A percentile compares a stretch with the other conserved stretches of the same genome.
Evolutionary conservation across 148 eudicot species (phyloP).

Genomic region (Beta vulgaris): DNA sequence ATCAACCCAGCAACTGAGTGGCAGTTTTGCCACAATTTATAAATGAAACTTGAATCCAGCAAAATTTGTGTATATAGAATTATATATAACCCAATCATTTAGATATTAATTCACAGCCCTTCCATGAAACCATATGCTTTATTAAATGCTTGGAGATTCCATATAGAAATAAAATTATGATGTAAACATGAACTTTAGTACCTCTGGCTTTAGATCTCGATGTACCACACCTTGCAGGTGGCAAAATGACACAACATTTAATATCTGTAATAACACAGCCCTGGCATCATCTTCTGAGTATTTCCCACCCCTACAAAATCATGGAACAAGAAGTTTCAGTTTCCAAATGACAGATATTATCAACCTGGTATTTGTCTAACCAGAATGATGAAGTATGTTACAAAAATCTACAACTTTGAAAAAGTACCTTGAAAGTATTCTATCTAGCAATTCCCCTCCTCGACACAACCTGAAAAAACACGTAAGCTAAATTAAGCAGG

Average conservation of each 20-base stretch:
- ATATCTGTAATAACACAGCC: slow-evolving; percentile 68
- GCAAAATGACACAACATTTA: slow-evolving; percentile 83
- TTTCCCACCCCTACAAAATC: slow-evolving; percentile 74
- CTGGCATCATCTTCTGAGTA: slow-evolving; percentile 95
- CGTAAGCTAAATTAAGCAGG: slow-evolving; percentile 1
- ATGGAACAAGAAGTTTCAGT: neutral
- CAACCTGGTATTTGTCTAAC: neutral
- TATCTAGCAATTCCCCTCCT: slow-evolving; percentile 96
- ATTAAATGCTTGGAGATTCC: neutral
- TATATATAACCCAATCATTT: neutral
- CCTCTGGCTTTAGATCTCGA: slow-evolving; percentile 99
- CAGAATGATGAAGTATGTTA: too few relatives aligned
- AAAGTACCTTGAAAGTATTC: slow-evolving; percentile 80
- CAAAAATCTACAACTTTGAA: neutral
- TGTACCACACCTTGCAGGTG: slow-evolving; percentile 99
- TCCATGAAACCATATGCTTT: neutral
- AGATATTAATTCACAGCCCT: slow-evolving; percentile 3
- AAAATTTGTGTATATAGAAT: neutral
- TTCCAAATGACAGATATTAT: neutral
- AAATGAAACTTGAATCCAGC: neutral
- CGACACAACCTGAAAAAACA: slow-evolving; percentile 70
- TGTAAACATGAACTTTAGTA: slow-evolving; percentile 19
- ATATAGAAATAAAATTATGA: neutral
- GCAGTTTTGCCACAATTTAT: neutral
- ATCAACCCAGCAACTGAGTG: neutral